Evolutionary conservation across 352 stramenopile genomes (phyloP).

Genomic region (Phytophthora crassamura): DNA sequence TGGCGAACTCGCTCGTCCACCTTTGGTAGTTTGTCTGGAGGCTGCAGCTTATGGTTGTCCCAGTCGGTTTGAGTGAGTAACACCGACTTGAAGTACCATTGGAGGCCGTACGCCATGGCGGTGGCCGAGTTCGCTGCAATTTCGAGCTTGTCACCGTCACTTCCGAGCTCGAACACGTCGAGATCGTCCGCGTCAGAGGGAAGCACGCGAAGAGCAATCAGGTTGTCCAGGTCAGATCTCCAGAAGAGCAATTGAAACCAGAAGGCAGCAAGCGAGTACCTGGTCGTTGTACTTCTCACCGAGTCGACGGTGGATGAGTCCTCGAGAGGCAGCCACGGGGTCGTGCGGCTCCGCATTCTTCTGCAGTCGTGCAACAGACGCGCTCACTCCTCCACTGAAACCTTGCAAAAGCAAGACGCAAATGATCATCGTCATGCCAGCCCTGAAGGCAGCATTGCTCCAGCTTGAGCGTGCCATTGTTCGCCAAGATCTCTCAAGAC

Average conservation of each 20-base stretch:
- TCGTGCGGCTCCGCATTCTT: conserved; percentile 52
- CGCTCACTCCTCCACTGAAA: conserved; percentile 10
- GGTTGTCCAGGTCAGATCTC: conserved; percentile 9
- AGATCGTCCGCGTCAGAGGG: conserved; percentile 46
- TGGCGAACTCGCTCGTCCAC: conserved; percentile 47
- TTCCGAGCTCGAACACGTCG: conserved; percentile 70
- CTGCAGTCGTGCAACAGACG: conserved; percentile 26
- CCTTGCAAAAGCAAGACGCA: conserved; percentile 18
- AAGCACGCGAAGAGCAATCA: conserved; percentile 69
- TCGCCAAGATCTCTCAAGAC: conserved; percentile 18
- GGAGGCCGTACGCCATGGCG: conserved; percentile 68
- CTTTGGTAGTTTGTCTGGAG: conserved; percentile 55
- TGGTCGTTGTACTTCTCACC: conserved; percentile 54
- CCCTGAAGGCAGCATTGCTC: not conserved
- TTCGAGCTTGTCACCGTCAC: conserved; percentile 54
- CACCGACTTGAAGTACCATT: conserved; percentile 80
- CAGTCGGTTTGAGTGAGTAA: conserved; percentile 81
- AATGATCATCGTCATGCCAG: not conserved
- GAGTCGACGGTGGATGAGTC: conserved; percentile 61
- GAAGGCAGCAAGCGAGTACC: conserved; percentile 1
- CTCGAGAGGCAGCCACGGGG: conserved; percentile 48
- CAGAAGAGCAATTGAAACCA: not conserved
- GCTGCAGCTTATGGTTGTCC: conserved; percentile 76
- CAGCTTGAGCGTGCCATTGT: conserved; percentile 8
- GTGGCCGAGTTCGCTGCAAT: conserved; percentile 63